Base-by-base conservation (phyloP, 1,284 basidiomycete species). In the Dichomitus squalens region DNA sequence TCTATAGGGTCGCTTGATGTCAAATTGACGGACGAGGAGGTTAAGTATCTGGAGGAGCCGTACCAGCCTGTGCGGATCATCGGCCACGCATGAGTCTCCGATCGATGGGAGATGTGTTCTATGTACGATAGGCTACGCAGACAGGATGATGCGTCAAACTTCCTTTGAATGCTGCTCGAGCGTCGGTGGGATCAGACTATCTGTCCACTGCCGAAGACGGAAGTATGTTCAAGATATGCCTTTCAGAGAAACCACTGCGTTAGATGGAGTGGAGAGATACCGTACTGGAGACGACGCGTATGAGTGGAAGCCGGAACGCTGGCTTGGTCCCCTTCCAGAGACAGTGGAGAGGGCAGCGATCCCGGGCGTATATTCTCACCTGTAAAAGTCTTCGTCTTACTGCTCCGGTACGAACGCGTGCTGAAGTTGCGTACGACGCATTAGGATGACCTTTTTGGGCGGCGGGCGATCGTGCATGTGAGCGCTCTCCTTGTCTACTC, bases 201-300 rank as follows among this genome's bases (percentile, higher is more conserved):
- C n/a, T n/a, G n/a, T n/a, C n/a, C n/a, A n/a, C n/a, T n/a, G n/a
- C n/a, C n/a, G n/a, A n/a, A n/a, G n/a, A n/a, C n/a, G n/a, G n/a
- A n/a, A n/a, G n/a, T n/a, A n/a, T n/a, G n/a, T n/a, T n/a, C n/a
- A n/a, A n/a, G n/a, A n/a, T n/a, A n/a, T n/a, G n/a, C n/a, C n/a
- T n/a, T n/a, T n/a, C n/a, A n/a, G n/a, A n/a, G n/a, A n/a, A n/a
- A n/a, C n/a, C n/a, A n/a, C n/a, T n/a, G n/a, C n/a, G n/a, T n/a
- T n/a, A n/a, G n/a, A n/a, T n/a, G n/a, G n/a, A n/a, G n/a, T n/a
- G n/a, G n/a, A n/a, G n/a, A n/a, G n/a, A n/a, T n/a, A n/a, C n/a
- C n/a, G n/a, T n/a, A n/a, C n/a, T n/a, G 84, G 85, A 4, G 73
- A 78, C 34, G 84, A 86, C 64, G 77, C 81, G 6, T 57, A 60